phyloP scores from a whole-genome alignment of 306 rosid species.

The Coriaria nepalensis region DNA sequence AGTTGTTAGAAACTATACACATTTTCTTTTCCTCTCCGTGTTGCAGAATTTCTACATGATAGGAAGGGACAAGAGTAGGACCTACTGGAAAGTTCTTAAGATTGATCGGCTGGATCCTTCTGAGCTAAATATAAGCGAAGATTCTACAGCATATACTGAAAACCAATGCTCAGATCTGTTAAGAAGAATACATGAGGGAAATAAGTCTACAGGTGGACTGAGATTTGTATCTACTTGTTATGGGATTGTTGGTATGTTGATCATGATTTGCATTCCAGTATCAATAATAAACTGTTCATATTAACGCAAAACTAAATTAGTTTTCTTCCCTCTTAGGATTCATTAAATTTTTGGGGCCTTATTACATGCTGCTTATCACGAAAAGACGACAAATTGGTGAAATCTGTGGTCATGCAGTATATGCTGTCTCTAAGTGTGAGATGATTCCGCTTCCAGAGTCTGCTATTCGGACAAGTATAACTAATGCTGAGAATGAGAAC shows the following conservation, averaged over 20 bases:
- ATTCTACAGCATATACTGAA: constrained; percentile 58
- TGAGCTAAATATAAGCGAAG: constrained; percentile 60
- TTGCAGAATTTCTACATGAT: constrained; percentile 78
- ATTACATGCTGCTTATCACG: constrained; percentile 86
- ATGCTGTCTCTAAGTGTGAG: constrained; percentile 69
- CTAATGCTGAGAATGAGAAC: constrained; percentile 66
- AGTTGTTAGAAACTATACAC: too few species aligned
- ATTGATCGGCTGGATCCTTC: constrained; percentile 65
- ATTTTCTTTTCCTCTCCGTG: too few species aligned
- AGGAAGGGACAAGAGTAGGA: constrained; percentile 79
- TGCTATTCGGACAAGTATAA: constrained; percentile 38
- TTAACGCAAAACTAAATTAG: too few species aligned
- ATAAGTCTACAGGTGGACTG: constrained; percentile 83
- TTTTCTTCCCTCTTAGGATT: constrained; percentile 50
- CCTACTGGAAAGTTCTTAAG: constrained; percentile 76
- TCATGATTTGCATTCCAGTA: too few species aligned
- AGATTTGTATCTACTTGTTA: constrained; percentile 72
- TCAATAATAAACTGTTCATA: too few species aligned
- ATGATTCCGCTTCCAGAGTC: constrained; percentile 66
- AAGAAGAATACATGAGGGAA: constrained; percentile 80
- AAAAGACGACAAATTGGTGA: constrained; percentile 74
- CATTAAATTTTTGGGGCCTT: constrained; percentile 82
- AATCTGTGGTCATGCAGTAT: constrained; percentile 67
- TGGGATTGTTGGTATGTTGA: constrained; percentile 72
- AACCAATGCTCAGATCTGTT: constrained; percentile 68